phyloP scores from a whole-genome alignment of 2,329 filamentous ascomycete species.

The Epichloe hybrida region DNA sequence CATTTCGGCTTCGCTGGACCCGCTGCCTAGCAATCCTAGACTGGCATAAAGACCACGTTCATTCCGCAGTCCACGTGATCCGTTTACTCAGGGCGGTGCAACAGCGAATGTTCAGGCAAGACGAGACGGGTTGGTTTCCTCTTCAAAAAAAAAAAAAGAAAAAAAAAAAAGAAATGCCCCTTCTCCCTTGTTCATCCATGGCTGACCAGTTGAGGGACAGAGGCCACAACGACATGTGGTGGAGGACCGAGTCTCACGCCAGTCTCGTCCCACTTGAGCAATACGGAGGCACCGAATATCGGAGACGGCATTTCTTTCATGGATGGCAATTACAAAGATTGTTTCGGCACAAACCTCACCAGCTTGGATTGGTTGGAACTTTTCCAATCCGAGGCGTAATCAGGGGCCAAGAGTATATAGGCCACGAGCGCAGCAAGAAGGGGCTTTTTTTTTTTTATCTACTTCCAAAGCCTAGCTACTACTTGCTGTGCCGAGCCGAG shows the following conservation, averaged over 20 bases:
- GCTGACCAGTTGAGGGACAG: background rate
- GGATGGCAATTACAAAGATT: background rate
- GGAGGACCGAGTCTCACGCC: background rate
- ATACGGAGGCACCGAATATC: background rate
- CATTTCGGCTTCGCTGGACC: constrained; percentile 1
- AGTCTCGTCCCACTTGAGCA: background rate
- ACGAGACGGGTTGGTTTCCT: background rate
- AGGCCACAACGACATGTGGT: background rate
- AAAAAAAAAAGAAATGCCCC: background rate
- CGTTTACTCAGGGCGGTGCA: background rate
- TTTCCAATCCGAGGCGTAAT: background rate
- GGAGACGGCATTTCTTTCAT: background rate
- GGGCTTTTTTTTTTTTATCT: background rate
- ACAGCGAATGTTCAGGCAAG: constrained; percentile 1
- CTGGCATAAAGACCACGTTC: background rate
- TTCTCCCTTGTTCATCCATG: background rate
- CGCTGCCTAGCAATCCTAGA: background rate
- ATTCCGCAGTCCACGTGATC: background rate
- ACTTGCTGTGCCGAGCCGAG: background rate
- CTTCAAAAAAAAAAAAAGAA: background rate
- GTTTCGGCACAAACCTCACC: background rate
- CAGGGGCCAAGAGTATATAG: background rate
- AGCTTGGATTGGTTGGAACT: constrained; percentile 1
- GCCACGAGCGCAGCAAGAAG: background rate
- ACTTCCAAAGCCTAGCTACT: background rate